Evolutionary conservation across 305 asterid genomes (phyloP).

Genomic region (Fraxinus greggii): DNA sequence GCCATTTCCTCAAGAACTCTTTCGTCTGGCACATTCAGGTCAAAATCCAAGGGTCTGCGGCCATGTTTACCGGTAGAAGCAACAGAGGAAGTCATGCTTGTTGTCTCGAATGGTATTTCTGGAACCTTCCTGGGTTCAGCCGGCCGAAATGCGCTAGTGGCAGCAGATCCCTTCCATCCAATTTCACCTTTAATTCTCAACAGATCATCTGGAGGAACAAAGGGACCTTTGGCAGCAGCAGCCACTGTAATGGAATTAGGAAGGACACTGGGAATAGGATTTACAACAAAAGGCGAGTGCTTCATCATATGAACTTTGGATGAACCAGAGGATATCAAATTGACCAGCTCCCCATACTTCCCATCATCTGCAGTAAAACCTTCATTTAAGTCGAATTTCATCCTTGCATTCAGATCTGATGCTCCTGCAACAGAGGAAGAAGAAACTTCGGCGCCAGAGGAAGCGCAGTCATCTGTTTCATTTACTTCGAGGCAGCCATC

Average conservation of each 20-base stretch:
- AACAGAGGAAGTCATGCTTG: conserved; percentile 31
- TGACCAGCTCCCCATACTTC: conserved; percentile 51
- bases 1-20: conserved; percentile 60
- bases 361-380: conserved; percentile 69
- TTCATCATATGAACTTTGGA: conserved; percentile 41
- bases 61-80: conserved; percentile 45
- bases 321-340: conserved; percentile 28
- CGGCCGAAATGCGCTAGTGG: conserved; percentile 93
- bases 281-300: conserved; percentile 40
- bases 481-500: conserved; percentile 27
- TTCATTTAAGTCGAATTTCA: conserved; percentile 83
- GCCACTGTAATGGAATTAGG: conserved; percentile 76
- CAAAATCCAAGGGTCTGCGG: conserved; percentile 62
- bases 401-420: conserved; percentile 40
- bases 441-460: conserved; percentile 29
- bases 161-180: conserved; percentile 96
- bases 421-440: conserved; percentile 34
- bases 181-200: conserved; percentile 70
- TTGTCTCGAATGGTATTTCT: conserved; percentile 34
- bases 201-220: conserved; percentile 79
- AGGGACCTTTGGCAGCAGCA: conserved; percentile 81
- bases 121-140: conserved; percentile 80
- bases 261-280: conserved; percentile 39
- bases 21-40: conserved; percentile 83
- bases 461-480: conserved; percentile 30